Evolutionary conservation across 257 asterid genomes (phyloP), one percentile per base, ranked within the genome.

Genomic region (Primulina eburnea): DNA sequence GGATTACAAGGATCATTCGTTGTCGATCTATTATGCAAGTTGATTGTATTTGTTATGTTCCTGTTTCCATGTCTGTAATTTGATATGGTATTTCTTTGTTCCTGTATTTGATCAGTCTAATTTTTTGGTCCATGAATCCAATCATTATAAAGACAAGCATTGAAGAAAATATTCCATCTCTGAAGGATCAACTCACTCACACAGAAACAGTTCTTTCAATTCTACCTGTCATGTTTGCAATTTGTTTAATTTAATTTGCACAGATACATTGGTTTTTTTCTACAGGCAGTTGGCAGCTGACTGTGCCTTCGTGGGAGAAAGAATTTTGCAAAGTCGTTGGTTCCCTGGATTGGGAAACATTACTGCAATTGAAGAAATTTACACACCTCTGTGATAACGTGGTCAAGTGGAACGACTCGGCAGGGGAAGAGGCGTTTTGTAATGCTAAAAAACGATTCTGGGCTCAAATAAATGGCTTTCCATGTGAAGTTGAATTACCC

Each of bases 221-320:
- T 69, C 29, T 11, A 8, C 20, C 11, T 16, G 57, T 8, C n/a
- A 18, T 67, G 37, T 28, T 5, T 50, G 8, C 8, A 1, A 17
- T 47, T 64, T 11, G 28, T 63, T 47, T 20, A 7, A 62, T 53
- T 35, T 62, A 17, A 50, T 50, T 50, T 17, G 57, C 5, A 16
- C 57, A 50, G 20, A 50, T 50, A 0, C 56, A 29, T 35, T 77
- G 35, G 32, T 55, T 82, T 17, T 64, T 62, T 68, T 69, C 18
- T 53, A 61, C 84, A 85, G 92, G 79, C 70, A 78, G 60, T 68
- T 81, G 90, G 95, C 86, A 81, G 76, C 92, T 80, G 32, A 60
- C 82, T 2, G 84, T 85, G 32, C 97, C 96, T 35, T 37, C 77
- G 66, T 90, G 97, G 96, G 97, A 90, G 81, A 90, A 84, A 69